Conservation (phyloP, 1,284 basidiomycete genomes). For the Rhizoctonia solani region DNA sequence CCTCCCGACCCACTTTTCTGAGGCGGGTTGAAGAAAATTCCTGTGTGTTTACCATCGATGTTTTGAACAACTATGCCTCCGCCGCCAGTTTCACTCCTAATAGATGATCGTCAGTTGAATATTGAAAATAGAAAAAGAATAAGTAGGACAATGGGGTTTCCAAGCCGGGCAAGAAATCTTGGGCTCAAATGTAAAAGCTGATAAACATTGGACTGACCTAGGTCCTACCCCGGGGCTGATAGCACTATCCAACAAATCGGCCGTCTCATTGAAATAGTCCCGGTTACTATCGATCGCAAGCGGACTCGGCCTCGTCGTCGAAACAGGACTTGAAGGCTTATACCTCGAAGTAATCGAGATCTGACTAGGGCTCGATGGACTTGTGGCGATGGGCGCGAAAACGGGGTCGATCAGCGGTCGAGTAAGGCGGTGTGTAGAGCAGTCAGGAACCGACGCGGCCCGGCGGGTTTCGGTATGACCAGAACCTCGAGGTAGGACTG, state of each 20-base stretch:
- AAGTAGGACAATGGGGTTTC: too few relatives aligned
- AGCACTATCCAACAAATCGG: too few relatives aligned
- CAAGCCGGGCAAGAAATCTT: too few relatives aligned
- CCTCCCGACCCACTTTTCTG: conserved; percentile 36
- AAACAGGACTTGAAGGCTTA: conserved; percentile 40
- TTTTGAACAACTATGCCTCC: conserved; percentile 92
- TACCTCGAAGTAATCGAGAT: conserved; percentile 34
- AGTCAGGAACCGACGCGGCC: conserved; percentile 86
- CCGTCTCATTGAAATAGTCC: conserved; percentile 86
- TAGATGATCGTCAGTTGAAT: too few relatives aligned
- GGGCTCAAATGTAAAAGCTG: too few relatives aligned
- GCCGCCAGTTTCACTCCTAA: too few relatives aligned
- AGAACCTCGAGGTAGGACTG: too few relatives aligned
- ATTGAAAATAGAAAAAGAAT: too few relatives aligned
- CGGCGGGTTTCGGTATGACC: conserved; percentile 93
- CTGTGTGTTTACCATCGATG: conserved; percentile 89
- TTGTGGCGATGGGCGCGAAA: conserved; percentile 90
- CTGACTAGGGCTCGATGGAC: conserved; percentile 69
- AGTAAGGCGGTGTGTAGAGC: conserved; percentile 81
- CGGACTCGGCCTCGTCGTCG: conserved; percentile 56
- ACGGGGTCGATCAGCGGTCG: conserved; percentile 86
- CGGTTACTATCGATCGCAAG: conserved; percentile 72
- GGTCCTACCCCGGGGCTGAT: too few relatives aligned
- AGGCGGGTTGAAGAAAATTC: conserved; percentile 96
- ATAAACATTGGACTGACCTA: too few relatives aligned